Evolutionary conservation across 1,284 basidiomycete species (phyloP), one percentile per base, ranked within the genome.

Genomic region (Apiotrichum mycotoxinovorans): DNA sequence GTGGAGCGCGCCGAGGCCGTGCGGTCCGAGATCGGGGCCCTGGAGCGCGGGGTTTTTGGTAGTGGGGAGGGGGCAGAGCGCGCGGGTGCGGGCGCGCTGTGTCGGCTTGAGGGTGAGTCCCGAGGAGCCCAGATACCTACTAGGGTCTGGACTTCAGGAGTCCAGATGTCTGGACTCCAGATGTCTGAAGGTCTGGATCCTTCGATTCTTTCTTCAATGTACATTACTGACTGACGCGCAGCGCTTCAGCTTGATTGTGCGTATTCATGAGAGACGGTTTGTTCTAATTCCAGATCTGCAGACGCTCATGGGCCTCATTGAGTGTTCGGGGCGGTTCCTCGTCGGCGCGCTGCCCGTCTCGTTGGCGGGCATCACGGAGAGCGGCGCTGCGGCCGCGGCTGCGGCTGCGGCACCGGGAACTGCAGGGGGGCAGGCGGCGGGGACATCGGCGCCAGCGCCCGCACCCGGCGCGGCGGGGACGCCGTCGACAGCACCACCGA

Each of bases 271-370:
- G 1, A 18, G 30, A 5, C 33, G n/a, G 11, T 8, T 25, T 27
- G 25, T 12, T 10, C 56, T 53, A 2, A 55, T 46, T 1, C 15
- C 51, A 62, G 56, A 63, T 47, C 55, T 58, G 3, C 62, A 63
- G 40, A 60, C 54, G 2, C 62, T 63, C n/a, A 44, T 63, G 33
- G 57, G 51, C 15, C 62, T 63, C 53, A 63, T 63, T 51, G 43
- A 45, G 11, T 48, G 58, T 8, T 45, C 47, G 17, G 49, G 46
- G 18, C 30, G 50, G 11, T 60, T 60, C 45, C 58, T 63, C 47
- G 52, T 63, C 45, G 62, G 62, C 51, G 62, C 58, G 33, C 56
- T 63, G 18, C 62, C 62, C 18, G 56, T 63, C 0, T 54, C 53
- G 17, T 15, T 54, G 44, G 15, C 23, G 14, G 42, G 37, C 4